These are phyloP conservation scores for Hanseniaspora sp. DNA, from an alignment of 1,139 yeast genomes.

Conservation along the genomic window DNA sequence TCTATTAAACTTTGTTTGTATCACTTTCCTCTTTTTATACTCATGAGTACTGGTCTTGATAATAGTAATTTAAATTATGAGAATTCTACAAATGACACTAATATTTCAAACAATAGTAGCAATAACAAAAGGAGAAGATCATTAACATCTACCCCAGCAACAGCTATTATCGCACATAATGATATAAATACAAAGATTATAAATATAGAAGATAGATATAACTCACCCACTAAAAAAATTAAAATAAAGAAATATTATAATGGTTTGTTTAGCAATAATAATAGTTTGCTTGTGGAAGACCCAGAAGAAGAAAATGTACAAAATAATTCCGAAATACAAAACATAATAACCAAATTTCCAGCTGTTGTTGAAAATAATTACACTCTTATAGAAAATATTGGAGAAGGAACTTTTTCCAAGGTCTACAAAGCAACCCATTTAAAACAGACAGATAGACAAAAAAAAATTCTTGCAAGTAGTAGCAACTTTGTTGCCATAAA, in stretches of 20 bases:
- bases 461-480: conserved; percentile 24
- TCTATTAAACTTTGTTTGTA: too few relatives aligned
- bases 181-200: conserved; percentile 10
- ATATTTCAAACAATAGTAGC: too few relatives aligned
- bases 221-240: conserved; percentile 16
- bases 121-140: not conserved
- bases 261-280: not conserved
- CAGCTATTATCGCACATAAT: not conserved
- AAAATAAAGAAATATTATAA: conserved; percentile 9
- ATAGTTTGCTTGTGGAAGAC: not conserved
- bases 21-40: too few relatives aligned
- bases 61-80: too few relatives aligned
- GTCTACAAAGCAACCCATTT: conserved; percentile 59
- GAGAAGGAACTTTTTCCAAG: conserved; percentile 88
- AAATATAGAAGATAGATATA: conserved; percentile 13
- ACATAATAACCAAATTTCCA: conserved; percentile 55
- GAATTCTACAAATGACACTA: too few relatives aligned
- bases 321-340: not conserved
- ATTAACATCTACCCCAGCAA: not conserved
- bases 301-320: not conserved
- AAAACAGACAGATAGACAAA: conserved; percentile 36
- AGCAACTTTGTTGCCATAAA: conserved; percentile 67
- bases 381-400: conserved; percentile 69
- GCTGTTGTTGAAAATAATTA: conserved; percentile 45
- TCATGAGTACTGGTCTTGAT: too few relatives aligned